Conservation (phyloP, 176 grass and related monocot genomes). For the Aegilops speltoides region DNA sequence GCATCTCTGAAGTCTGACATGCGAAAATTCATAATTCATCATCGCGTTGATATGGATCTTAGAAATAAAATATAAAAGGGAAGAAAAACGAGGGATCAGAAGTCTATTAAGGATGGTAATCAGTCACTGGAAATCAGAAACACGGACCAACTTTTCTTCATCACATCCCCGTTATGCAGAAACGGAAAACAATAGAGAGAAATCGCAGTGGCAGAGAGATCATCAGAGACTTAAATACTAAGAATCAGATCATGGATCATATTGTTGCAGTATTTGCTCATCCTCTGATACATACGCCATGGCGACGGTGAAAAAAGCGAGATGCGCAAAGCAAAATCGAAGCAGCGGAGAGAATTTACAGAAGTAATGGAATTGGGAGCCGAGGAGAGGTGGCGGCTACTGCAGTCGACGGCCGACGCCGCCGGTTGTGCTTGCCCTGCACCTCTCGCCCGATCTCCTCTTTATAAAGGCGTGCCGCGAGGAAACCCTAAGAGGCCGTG, state of each 20-base stretch:
- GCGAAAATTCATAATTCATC: slow-evolving; percentile 62
- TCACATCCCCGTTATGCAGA: slow-evolving; percentile 22
- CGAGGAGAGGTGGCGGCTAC: neutral
- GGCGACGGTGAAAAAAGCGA: neutral
- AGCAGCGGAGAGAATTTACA: neutral
- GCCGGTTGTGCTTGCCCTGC: neutral
- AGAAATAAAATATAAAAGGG: neutral
- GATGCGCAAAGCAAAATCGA: neutral
- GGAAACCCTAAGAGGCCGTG: slow-evolving; percentile 44
- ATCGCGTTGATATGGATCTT: neutral
- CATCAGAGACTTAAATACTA: slow-evolving; percentile 83
- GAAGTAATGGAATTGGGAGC: neutral
- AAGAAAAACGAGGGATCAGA: slow-evolving; percentile 30
- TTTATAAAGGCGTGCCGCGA: slow-evolving; percentile 32
- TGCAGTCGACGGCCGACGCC: neutral
- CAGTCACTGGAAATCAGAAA: slow-evolving; percentile 66
- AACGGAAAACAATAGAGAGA: neutral
- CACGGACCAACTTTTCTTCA: slow-evolving; percentile 74
- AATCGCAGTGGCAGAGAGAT: neutral
- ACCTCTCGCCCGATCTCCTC: neutral
- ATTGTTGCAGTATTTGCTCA: slow-evolving; percentile 74
- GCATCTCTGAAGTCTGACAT: slow-evolving; percentile 78
- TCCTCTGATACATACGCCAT: slow-evolving; percentile 25
- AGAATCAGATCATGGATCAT: slow-evolving; percentile 66
- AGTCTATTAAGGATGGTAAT: slow-evolving; percentile 20